A percentile compares a stretch with the other conserved stretches of the same genome.
Evolutionary conservation across 441 rosid genomes (phyloP).

Genomic region (Pelargonium australe): DNA sequence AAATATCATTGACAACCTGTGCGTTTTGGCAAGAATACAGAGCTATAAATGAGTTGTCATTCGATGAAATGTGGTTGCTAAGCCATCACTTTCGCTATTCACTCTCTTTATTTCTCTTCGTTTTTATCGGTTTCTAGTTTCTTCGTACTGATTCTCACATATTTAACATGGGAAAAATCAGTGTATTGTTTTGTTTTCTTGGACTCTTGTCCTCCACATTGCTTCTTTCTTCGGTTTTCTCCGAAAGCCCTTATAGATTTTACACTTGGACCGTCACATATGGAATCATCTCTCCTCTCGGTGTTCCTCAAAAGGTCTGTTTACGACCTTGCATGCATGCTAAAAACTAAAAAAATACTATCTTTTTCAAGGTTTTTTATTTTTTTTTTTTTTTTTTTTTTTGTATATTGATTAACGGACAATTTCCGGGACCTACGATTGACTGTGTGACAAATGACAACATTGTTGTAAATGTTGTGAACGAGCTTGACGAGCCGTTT

Average conservation of each 20-base stretch:
- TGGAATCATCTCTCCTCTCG: constrained; percentile 51
- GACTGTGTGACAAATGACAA: constrained; percentile 61
- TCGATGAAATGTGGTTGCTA: no score
- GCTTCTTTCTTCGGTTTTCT: no score
- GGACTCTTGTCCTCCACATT: no score
- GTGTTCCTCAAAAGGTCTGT: constrained; percentile 46
- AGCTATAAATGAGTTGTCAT: no score
- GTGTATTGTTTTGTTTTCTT: no score
- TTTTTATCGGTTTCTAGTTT: no score
- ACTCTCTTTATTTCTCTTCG: no score
- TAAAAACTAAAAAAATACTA: background rate
- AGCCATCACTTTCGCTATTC: no score
- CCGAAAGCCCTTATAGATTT: constrained; percentile 45
- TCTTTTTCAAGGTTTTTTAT: background rate
- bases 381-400: background rate
- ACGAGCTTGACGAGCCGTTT: constrained; percentile 56
- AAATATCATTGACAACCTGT: no score
- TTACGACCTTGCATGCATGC: background rate
- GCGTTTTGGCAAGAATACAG: no score
- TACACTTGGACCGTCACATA: constrained; percentile 53
- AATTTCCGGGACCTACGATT: constrained; percentile 64
- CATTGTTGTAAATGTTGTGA: constrained; percentile 48
- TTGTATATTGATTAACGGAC: constrained; percentile 63
- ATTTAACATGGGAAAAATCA: no score
- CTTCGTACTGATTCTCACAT: no score